Conservation (phyloP, 768 basidiomycete genomes). For the Psilocybe cyanescens region DNA sequence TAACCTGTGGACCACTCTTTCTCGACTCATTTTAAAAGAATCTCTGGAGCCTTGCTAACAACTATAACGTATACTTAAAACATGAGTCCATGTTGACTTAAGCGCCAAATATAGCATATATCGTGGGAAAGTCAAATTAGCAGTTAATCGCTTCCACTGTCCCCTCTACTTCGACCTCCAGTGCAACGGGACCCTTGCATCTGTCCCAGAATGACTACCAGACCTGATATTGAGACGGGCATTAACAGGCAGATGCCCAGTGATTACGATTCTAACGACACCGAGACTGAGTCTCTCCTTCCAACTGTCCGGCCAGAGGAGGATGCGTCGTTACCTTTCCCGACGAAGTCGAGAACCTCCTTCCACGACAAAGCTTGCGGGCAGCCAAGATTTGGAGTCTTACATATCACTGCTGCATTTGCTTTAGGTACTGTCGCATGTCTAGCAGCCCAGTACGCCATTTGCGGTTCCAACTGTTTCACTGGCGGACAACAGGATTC, state of each 20-base stretch:
- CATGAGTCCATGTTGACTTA: too few species aligned
- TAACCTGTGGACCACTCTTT: too few species aligned
- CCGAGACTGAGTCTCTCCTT: conserved; percentile 34
- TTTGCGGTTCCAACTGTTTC: conserved; percentile 47
- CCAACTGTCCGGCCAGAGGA: conserved; percentile 23
- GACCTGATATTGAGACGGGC: conserved; percentile 18
- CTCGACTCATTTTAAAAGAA: too few species aligned
- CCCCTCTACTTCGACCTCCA: background rate
- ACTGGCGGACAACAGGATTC: conserved; percentile 14
- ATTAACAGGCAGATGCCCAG: background rate
- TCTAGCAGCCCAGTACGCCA: conserved; percentile 50
- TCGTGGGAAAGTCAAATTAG: conserved; percentile 2
- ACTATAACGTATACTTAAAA: too few species aligned
- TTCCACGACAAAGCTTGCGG: conserved; percentile 19
- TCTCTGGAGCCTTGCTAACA: too few species aligned
- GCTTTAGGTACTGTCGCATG: conserved; percentile 55
- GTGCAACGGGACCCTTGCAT: background rate
- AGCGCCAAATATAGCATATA: background rate
- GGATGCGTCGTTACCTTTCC: conserved; percentile 10
- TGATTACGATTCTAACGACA: conserved; percentile 17
- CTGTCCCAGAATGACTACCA: conserved; percentile 10
- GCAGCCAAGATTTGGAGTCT: conserved; percentile 32
- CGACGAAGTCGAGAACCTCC: conserved; percentile 12
- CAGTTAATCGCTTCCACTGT: background rate
- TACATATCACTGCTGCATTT: conserved; percentile 55